Percentiles rank a stretch among this genome's conserved stretches.
These are phyloP conservation scores for Colletotrichum gloeosporioides DNA, from an alignment of 2,329 filamentous ascomycete genomes.

Conservation along the genomic window DNA sequence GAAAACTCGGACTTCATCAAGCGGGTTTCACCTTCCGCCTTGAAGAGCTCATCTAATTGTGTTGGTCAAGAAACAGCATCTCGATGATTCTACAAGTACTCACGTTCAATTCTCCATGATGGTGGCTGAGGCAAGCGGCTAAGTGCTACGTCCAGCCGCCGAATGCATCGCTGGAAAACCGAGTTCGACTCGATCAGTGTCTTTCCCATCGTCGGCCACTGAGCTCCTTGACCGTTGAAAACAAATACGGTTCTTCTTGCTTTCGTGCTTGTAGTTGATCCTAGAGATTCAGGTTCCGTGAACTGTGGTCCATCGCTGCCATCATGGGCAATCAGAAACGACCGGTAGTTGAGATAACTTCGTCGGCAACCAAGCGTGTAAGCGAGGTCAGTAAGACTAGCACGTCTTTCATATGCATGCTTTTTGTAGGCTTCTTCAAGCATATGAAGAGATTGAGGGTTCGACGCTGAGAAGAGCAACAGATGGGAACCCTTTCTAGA, in stretches of 20 bases:
- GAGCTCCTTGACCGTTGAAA: conserved; percentile 22
- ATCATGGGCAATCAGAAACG: conserved; percentile 23
- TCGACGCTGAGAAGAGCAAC: conserved; percentile 21
- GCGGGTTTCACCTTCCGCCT: not conserved
- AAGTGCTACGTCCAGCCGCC: conserved; percentile 34
- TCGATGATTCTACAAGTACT: not conserved
- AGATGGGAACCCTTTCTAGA: not conserved
- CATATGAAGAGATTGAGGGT: conserved; percentile 19
- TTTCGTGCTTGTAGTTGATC: conserved; percentile 16
- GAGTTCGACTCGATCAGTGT: not conserved
- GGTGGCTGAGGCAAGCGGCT: conserved; percentile 20
- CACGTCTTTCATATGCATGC: conserved; percentile 21
- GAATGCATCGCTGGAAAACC: conserved; percentile 8
- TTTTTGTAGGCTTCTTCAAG: conserved; percentile 16
- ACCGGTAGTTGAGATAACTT: conserved; percentile 28
- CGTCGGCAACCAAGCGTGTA: conserved; percentile 34
- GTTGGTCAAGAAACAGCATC: not conserved
- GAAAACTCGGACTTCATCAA: conserved; percentile 21
- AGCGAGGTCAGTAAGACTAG: conserved; percentile 24
- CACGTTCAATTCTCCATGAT: not conserved
- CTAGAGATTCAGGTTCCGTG: not conserved
- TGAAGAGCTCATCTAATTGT: conserved; percentile 18
- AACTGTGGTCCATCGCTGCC: conserved; percentile 2
- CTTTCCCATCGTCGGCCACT: conserved; percentile 17
- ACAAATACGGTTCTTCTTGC: conserved; percentile 26